A percentile compares a stretch with the other conserved stretches of the same genome.
Conservation (phyloP, 2,329 filamentous ascomycete species). For the Fusarium goolgardi region DNA sequence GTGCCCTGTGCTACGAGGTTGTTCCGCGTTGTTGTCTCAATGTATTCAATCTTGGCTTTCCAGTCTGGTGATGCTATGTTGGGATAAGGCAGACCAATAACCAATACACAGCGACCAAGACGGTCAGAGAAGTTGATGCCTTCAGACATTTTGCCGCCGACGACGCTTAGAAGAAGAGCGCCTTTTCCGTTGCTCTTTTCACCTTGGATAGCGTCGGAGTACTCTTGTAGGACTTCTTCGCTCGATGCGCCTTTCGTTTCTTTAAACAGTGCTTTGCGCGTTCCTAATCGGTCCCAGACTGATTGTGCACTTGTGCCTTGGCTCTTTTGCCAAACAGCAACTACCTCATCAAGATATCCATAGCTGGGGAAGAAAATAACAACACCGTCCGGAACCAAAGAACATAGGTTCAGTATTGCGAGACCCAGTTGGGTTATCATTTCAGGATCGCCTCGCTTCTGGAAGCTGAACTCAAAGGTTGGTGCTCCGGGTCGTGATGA, state of each 20-base stretch:
- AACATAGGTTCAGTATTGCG: constrained; percentile 77
- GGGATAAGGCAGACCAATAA: constrained; percentile 93
- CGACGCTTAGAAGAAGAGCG: constrained; percentile 86
- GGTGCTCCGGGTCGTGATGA: constrained; percentile 55
- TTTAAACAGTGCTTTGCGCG: constrained; percentile 72
- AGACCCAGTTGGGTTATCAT: constrained; percentile 81
- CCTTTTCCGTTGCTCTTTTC: constrained; percentile 60
- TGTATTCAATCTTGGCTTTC: constrained; percentile 90
- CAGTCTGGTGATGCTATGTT: constrained; percentile 91
- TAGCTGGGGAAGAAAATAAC: constrained; percentile 98
- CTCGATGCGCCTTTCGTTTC: constrained; percentile 66
- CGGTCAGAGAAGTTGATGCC: constrained; percentile 98
- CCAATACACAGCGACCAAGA: constrained; percentile 87
- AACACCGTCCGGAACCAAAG: constrained; percentile 84
- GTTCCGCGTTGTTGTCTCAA: constrained; percentile 70
- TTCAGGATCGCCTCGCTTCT: constrained; percentile 73
- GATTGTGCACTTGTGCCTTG: constrained; percentile 49
- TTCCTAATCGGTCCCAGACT: constrained; percentile 69
- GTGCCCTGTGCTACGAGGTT: constrained; percentile 49
- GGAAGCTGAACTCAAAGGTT: constrained; percentile 88
- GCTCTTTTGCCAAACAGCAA: constrained; percentile 68
- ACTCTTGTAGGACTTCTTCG: constrained; percentile 79
- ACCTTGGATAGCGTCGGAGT: constrained; percentile 74
- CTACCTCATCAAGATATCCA: constrained; percentile 83
- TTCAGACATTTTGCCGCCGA: constrained; percentile 94